Conservation (phyloP, 2,329 filamentous ascomycete species). For the Penicillium brasilianum region DNA sequence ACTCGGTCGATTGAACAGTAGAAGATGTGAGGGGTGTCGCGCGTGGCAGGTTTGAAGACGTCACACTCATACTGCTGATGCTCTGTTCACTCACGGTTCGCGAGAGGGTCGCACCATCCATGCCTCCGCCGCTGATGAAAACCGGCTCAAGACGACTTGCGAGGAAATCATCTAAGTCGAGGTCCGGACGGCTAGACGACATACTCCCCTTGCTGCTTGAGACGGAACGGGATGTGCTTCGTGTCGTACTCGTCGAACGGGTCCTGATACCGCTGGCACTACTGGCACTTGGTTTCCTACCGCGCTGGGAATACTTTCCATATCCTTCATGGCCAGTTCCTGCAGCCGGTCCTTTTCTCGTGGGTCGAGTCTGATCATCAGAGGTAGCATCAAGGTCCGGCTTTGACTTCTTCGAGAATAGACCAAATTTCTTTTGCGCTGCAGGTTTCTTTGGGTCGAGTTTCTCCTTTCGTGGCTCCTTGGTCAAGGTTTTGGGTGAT, state of each 20-base stretch:
- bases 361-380: conserved; percentile 60
- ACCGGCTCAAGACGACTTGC: conserved; percentile 55
- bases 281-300: conserved; percentile 50
- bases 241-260: conserved; percentile 48
- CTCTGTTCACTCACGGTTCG: conserved; percentile 50
- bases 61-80: conserved; percentile 40
- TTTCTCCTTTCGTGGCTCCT: conserved; percentile 32
- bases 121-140: conserved; percentile 54
- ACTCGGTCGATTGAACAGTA: conserved; percentile 42
- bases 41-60: conserved; percentile 34
- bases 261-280: conserved; percentile 47
- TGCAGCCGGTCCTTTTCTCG: conserved; percentile 79
- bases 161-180: conserved; percentile 56
- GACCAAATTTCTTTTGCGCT: conserved; percentile 70
- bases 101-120: conserved; percentile 39
- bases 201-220: conserved; percentile 49
- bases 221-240: conserved; percentile 42
- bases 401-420: conserved; percentile 78
- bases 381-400: conserved; percentile 57
- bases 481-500: conserved; percentile 45
- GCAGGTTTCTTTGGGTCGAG: conserved; percentile 37
- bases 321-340: conserved; percentile 88
- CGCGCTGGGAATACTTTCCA: conserved; percentile 53
- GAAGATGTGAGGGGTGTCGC: conserved; percentile 31
- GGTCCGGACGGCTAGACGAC: conserved; percentile 45